Evolutionary conservation across 2,329 filamentous ascomycete species (phyloP), one percentile per base, ranked within the genome.

Genomic region (Xylariaceae sp.): DNA sequence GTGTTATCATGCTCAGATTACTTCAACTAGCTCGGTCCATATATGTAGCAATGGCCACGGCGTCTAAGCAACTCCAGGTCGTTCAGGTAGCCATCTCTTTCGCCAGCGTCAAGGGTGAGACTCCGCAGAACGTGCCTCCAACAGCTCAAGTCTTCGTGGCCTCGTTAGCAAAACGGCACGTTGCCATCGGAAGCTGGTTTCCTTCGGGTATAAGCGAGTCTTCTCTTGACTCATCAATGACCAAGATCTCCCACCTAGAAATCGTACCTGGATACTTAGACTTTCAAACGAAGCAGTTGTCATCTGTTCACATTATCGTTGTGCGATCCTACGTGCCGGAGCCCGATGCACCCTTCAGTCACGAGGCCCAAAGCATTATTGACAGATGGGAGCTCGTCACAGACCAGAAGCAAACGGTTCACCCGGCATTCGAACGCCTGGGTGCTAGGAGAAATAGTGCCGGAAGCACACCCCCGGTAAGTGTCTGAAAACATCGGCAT

Each of bases 331-430:
- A 77, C 58, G 65, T 76, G 42, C 76, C 74, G 44, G 66, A 67
- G 52, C 69, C 72, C 44, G 73, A 70, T 53, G 74, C 75, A 22
- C 74, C 83, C 22, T 82, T 78, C 42, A 75, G 77, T 34, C 80
- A 83, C 53, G 80, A 83, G 23, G 71, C 80, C 0, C 81, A 86
- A 55, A 95, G 84, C 55, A 78, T 91, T 33, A 74, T 97, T 50
- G 83, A 89, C 52, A 79, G 86, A 50, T 97, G 92, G 92, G 85
- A 93, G 55, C 70, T 95, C 12, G 64, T 92, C 8, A 74, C 77
- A 23, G 81, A 86, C 23, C 75, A 80, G 38, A 68, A 76, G n/a
- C 80, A 85, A 52, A 74, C 70, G 8, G 69, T 94, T 6, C 86
- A 93, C 60, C 69, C 83, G 2, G 85, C 85, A 11, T 92, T 95